These are phyloP conservation scores for Bocquillonia castaneifolia DNA, from an alignment of 441 rosid genomes.

Conservation along the genomic window DNA sequence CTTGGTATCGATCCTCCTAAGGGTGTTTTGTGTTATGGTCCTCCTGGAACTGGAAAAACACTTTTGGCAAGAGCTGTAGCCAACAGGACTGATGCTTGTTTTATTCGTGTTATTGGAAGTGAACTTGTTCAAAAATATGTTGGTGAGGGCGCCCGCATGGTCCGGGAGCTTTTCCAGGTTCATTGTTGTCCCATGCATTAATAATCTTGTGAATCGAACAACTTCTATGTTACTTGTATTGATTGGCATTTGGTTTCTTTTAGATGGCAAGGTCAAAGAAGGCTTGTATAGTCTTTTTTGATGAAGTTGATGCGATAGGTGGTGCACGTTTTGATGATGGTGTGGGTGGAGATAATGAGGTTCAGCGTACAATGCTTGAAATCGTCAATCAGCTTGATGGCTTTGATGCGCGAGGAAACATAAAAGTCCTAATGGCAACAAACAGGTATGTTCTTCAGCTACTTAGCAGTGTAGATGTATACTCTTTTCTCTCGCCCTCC, in stretches of 20 bases:
- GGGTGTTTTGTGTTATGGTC: constrained; percentile 98
- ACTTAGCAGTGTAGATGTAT: neutral
- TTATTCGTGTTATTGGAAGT: constrained; percentile 95
- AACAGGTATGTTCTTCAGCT: constrained; percentile 49
- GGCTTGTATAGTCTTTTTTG: constrained; percentile 96
- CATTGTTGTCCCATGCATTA: constrained; percentile 14
- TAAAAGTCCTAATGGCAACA: constrained; percentile 95
- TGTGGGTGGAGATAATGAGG: constrained; percentile 96
- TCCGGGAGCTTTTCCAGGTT: constrained; percentile 94
- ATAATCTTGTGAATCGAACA: neutral
- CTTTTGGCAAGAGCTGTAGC: constrained; percentile 97
- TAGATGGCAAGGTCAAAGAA: constrained; percentile 96
- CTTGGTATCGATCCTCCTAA: constrained; percentile 99
- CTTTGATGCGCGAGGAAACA: constrained; percentile 96
- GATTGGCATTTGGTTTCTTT: neutral
- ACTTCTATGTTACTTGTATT: neutral
- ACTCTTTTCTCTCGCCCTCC: neutral
- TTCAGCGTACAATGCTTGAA: constrained; percentile 97
- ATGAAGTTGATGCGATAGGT: constrained; percentile 95
- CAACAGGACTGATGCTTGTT: constrained; percentile 96
- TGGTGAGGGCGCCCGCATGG: constrained; percentile 98
- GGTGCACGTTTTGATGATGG: constrained; percentile 99
- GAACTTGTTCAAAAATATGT: constrained; percentile 98
- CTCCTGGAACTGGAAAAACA: constrained; percentile 97
- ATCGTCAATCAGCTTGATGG: constrained; percentile 98